Percentiles rank a stretch among this genome's conserved stretches.
Conservation (phyloP, 2,329 filamentous ascomycete genomes). For the Cladorrhinum sp. region DNA sequence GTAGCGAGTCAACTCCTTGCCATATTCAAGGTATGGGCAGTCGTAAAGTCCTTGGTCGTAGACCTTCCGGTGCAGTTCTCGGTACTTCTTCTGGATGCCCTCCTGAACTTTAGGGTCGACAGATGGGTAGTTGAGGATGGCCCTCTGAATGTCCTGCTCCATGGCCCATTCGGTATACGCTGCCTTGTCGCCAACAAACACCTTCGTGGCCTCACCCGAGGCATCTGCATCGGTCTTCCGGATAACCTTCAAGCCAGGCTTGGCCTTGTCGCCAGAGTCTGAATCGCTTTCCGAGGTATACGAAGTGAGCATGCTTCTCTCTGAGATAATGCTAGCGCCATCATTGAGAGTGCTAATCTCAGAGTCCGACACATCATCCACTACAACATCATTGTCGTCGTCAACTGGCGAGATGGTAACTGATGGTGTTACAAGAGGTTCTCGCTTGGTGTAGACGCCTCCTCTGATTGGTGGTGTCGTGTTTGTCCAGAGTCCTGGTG, state of each 20-base stretch:
- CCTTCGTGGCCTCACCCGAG: not conserved
- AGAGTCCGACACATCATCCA: not conserved
- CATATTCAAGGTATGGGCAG: slow-evolving; percentile 58
- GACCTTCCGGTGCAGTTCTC: slow-evolving; percentile 52
- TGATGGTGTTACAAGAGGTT: not conserved
- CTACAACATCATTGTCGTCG: not conserved
- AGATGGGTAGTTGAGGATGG: slow-evolving; percentile 46
- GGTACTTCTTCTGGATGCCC: slow-evolving; percentile 55
- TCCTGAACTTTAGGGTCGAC: slow-evolving; percentile 53
- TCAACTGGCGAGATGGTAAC: not conserved
- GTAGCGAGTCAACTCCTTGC: slow-evolving; percentile 57
- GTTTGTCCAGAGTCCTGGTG: slow-evolving; percentile 54
- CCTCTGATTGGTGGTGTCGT: slow-evolving; percentile 54
- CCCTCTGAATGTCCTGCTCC: slow-evolving; percentile 36
- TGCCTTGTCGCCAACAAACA: slow-evolving; percentile 23
- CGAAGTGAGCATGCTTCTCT: not conserved
- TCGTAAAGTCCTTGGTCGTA: slow-evolving; percentile 55
- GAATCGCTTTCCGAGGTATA: not conserved
- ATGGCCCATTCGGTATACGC: slow-evolving; percentile 38
- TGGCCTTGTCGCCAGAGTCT: not conserved
- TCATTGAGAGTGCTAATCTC: not conserved
- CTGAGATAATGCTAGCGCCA: not conserved
- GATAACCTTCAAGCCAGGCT: not conserved
- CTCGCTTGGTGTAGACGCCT: slow-evolving; percentile 22
- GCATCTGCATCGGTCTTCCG: not conserved